Conservation (phyloP, 2,329 filamentous ascomycete species). For the Fusarium xyrophilum region DNA sequence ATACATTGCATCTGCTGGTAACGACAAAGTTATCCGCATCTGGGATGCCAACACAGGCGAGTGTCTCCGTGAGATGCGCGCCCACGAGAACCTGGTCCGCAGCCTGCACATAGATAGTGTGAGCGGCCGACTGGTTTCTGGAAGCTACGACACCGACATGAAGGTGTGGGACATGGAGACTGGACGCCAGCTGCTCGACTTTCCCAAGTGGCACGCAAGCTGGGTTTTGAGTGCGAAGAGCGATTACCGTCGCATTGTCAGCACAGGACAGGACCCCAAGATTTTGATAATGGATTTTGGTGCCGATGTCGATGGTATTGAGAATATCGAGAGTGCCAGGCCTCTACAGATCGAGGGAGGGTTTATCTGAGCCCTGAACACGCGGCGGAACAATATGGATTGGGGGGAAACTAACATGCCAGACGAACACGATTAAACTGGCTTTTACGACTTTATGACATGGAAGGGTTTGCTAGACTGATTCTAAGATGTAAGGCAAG, state of each 20-base stretch:
- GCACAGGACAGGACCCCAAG: constrained; percentile 91
- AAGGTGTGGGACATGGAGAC: constrained; percentile 91
- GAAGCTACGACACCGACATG: constrained; percentile 93
- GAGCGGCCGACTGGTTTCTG: constrained; percentile 85
- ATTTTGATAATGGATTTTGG: constrained; percentile 95
- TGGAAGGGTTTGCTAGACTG: constrained; percentile 30
- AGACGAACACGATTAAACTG: constrained; percentile 8
- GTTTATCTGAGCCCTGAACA: constrained; percentile 37
- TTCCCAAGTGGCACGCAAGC: constrained; percentile 93
- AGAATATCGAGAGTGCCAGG: constrained; percentile 60
- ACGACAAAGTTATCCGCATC: constrained; percentile 93
- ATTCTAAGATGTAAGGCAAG: constrained; percentile 10
- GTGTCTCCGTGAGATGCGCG: constrained; percentile 79
- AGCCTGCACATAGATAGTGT: constrained; percentile 89
- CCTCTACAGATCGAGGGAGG: constrained; percentile 24
- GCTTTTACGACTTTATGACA: constrained; percentile 37
- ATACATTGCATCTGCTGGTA: constrained; percentile 91
- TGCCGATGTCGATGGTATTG: constrained; percentile 63
- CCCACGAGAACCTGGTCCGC: constrained; percentile 85
- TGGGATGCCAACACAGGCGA: constrained; percentile 93
- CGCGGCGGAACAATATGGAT: not conserved
- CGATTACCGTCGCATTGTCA: constrained; percentile 92
- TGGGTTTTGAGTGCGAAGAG: constrained; percentile 98
- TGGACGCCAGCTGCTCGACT: constrained; percentile 79
- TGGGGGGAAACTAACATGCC: constrained; percentile 13